Base-by-base conservation (phyloP, 2,329 filamentous ascomycete species). In the Aspergillus neoniger region DNA sequence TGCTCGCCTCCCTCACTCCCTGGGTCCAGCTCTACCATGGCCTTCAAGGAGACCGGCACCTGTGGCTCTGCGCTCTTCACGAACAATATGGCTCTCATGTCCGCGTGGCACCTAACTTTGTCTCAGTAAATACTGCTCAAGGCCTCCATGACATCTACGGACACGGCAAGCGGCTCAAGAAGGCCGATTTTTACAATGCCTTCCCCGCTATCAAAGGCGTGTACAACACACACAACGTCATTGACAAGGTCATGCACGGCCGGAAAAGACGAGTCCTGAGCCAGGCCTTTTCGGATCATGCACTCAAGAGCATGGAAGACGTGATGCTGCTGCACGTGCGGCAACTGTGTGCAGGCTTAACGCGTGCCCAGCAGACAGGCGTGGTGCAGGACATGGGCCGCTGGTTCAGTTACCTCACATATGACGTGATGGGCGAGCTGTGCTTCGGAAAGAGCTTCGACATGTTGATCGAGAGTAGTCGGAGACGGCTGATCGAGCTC, bases 61-160 rank as follows among this genome's bases (percentile, higher is more conserved):
- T 93, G 17, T 86, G 90, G 70, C 88, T 92, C 69, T 87, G 87
- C 79, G 81, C 83, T 30, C 81, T 88, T 67, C 91, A 96, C 73
- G 79, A 88, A 67, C 82, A 83, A 71, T 92, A 96, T 69, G 90
- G 90, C 5, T 68, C 62, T 15, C 69, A 86, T 54, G 89, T 94
- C n/a, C 89, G 91, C 28, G 91, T 89, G 65, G 90, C 89, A 0
- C 91, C 91, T 48, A 91, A 92, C 74, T 86, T 85, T 62, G 79
- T 96, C 44, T 91, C 88, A 1, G 86, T 96, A 79, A 94, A 95
- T 81, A 88, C 86, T 57, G 84, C 84, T 62, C 83, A 83, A 7
- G 88, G 89, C 4, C 63, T 75, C 5, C 71, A 74, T 59, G 76
- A 78, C 49, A 78, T 78, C 55, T 78, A 78, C 57, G 75, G 76